A percentile compares a stretch with the other conserved stretches of the same genome.
phyloP scores from a whole-genome alignment of 768 basidiomycete genomes.

The Pisolithus marmoratus region DNA sequence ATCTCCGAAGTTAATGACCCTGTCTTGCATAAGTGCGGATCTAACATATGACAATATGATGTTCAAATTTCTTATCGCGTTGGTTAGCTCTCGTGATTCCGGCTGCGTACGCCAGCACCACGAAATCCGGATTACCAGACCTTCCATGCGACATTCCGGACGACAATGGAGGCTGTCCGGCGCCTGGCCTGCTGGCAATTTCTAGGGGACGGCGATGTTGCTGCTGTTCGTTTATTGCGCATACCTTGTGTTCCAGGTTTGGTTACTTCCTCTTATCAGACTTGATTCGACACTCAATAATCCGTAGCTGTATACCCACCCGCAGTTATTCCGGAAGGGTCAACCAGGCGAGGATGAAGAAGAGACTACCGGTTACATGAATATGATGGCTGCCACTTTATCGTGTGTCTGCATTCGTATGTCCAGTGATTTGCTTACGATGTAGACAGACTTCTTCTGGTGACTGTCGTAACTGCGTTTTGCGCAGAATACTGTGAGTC shows the following conservation, averaged over 20 bases:
- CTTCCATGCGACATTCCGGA: slow-evolving; percentile 2
- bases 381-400: slow-evolving; percentile 53
- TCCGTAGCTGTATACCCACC: slow-evolving; percentile 64
- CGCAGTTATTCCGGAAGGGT: slow-evolving; percentile 46
- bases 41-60: neutral
- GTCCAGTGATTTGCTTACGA: neutral
- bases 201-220: slow-evolving; percentile 78
- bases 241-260: slow-evolving; percentile 72
- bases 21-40: slow-evolving; percentile 75
- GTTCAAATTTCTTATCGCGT: slow-evolving; percentile 12
- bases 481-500: slow-evolving; percentile 80
- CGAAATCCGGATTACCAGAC: slow-evolving; percentile 7
- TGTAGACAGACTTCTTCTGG: slow-evolving; percentile 49
- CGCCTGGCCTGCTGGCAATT: slow-evolving; percentile 59
- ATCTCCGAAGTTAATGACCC: slow-evolving; percentile 65
- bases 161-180: slow-evolving; percentile 10
- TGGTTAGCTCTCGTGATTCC: slow-evolving; percentile 74
- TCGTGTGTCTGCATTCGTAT: slow-evolving; percentile 31
- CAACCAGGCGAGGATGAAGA: slow-evolving; percentile 25
- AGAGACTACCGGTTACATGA: slow-evolving; percentile 51
- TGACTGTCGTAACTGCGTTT: slow-evolving; percentile 81
- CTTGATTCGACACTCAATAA: slow-evolving; percentile 4
- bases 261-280: slow-evolving; percentile 7
- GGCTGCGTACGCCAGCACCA: slow-evolving; percentile 69
- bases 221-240: slow-evolving; percentile 69